A percentile compares a stretch with the other conserved stretches of the same genome.
These are phyloP conservation scores for Lactifluus rugatus DNA, from an alignment of 768 basidiomycete species.

Conservation along the genomic window DNA sequence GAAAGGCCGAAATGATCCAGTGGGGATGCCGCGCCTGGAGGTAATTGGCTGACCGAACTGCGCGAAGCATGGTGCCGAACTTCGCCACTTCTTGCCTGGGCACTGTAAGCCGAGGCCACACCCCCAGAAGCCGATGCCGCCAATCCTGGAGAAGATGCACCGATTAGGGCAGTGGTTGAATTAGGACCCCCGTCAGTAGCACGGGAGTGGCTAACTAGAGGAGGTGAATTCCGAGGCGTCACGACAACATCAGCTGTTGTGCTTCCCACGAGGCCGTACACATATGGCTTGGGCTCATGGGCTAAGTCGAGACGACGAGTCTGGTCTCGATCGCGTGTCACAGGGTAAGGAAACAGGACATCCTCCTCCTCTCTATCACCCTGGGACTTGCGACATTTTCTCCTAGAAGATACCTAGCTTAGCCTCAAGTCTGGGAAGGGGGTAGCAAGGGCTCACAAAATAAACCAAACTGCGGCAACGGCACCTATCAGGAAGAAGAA, in stretches of 20 bases:
- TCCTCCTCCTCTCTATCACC: slow-evolving; percentile 12
- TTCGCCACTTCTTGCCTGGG: neutral
- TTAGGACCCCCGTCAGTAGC: neutral
- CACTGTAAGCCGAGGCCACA: neutral
- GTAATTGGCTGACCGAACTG: neutral
- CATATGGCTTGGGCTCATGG: slow-evolving; percentile 17
- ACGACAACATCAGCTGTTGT: neutral
- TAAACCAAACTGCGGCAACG: slow-evolving; percentile 10
- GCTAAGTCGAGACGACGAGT: slow-evolving; percentile 8
- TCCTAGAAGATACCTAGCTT: slow-evolving; percentile 1
- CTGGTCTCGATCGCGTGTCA: slow-evolving; percentile 13
- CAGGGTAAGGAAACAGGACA: slow-evolving; percentile 16
- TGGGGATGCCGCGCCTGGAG: slow-evolving; percentile 10
- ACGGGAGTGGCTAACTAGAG: neutral
- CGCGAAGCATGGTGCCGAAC: neutral
- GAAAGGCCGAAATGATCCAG: neutral
- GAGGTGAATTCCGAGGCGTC: slow-evolving; percentile 1
- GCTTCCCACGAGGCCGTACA: slow-evolving; percentile 15
- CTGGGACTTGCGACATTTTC: slow-evolving; percentile 4
- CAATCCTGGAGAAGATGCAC: neutral
- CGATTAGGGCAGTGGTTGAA: slow-evolving; percentile 7
- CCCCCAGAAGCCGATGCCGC: neutral
- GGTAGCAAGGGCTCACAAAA: slow-evolving; percentile 8
- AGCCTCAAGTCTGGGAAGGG: neutral
- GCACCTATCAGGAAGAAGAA: slow-evolving; percentile 6